phyloP scores from a whole-genome alignment of 2,329 filamentous ascomycete species.

The Calonectria montana region DNA sequence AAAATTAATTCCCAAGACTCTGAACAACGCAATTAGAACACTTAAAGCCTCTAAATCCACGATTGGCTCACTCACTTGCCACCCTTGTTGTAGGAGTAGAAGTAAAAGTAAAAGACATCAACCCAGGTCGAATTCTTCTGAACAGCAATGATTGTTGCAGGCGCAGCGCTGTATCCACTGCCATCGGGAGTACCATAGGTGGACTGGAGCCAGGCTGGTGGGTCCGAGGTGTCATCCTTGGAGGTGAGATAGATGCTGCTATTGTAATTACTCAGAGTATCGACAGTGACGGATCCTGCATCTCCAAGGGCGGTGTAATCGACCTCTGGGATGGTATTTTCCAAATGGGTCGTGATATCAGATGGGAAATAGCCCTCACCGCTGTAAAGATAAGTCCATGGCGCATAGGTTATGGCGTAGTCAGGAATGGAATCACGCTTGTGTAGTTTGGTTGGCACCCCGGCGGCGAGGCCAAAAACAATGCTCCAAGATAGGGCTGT shows the following conservation, averaged over 20 bases:
- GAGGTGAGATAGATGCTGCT: not conserved
- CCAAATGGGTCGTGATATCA: not conserved
- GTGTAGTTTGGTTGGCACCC: not conserved
- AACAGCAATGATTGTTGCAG: not conserved
- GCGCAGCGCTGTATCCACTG: not conserved
- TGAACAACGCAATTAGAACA: not conserved
- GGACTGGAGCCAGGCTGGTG: not conserved
- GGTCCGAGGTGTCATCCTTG: not conserved
- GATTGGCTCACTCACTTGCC: not conserved
- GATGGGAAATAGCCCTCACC: not conserved
- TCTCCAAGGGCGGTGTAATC: not conserved
- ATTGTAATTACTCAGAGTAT: not conserved
- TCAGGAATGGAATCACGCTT: not conserved
- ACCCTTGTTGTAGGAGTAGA: not conserved
- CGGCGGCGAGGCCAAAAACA: not conserved
- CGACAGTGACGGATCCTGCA: not conserved
- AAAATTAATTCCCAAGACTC: not conserved
- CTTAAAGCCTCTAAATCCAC: too few species aligned
- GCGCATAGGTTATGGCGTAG: not conserved
- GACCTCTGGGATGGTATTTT: not conserved
- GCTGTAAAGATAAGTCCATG: not conserved
- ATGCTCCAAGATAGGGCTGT: not conserved
- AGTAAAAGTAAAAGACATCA: not conserved
- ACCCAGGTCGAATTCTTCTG: conserved; percentile 1
- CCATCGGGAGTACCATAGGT: not conserved